Base-by-base conservation (phyloP, 805 yeast genomes). In the Cyberlindnera lachancei region DNA sequence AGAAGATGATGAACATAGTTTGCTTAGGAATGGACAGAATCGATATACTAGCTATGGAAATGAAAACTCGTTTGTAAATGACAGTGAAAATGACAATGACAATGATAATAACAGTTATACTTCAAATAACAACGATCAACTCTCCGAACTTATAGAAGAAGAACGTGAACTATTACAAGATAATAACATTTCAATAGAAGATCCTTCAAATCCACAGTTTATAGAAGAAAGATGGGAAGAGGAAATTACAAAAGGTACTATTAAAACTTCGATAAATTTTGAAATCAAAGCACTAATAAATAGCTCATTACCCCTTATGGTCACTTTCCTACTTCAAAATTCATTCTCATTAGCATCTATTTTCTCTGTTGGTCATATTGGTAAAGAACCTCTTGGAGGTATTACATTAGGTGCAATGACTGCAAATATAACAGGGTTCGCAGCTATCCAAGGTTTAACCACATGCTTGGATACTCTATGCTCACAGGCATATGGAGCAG, bases 401-500 rank as follows among this genome's bases (percentile, higher is more conserved):
- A 87, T 83, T 7, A 79, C 90, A 0, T 61, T 84, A 52, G 92
- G 86, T 1, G 70, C 85, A 1, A 84, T 83, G 87, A 83, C 94
- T 3, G 83, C 87, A 2, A 79, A 79, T 42, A 81, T 84, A 37
- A 79, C 92, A 1, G 54, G 53, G 3, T 75, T 80, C 42, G 88
- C 94, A 0, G 70, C 84, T 25, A 75, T 83, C 40, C 90, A 82
- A 53, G 95, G 94, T 16, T 70, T 84, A 30, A 77, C 92, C 0
- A 83, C 94, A 0, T 79, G 88, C 38, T 62, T 84, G 35, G 95
- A 84, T 52, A 83, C 94, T 0, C 61, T 84, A 27, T 82, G 92
- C 44, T 79, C 94, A 0, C 94, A 84, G 56, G 90, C 94, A 0
- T 83, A 72, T 53, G 94, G 94, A 4, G 82, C 92, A 5, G 81